Evolutionary conservation across 257 asterid genomes (phyloP).

Genomic region (Parsonsia alboflavescens): DNA sequence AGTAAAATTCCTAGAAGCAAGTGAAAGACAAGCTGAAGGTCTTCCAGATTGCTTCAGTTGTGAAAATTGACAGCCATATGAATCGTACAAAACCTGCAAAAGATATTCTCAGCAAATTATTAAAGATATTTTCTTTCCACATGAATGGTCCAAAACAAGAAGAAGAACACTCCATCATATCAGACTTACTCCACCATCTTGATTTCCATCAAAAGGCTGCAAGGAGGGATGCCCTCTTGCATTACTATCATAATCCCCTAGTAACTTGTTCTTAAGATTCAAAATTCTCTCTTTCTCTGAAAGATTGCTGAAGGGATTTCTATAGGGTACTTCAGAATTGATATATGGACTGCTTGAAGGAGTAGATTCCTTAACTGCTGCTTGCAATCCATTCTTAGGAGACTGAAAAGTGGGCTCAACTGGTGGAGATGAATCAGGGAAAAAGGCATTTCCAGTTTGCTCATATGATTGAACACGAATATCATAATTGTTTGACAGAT

Average conservation of each 20-base stretch:
- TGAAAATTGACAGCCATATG: slow-evolving; percentile 29
- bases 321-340: slow-evolving; percentile 24
- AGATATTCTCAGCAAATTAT: background rate
- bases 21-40: slow-evolving; percentile 25
- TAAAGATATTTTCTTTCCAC: background rate
- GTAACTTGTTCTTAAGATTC: slow-evolving; percentile 48
- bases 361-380: slow-evolving; percentile 17
- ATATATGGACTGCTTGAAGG: slow-evolving; percentile 12
- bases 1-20: slow-evolving; percentile 21
- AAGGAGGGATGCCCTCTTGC: slow-evolving; percentile 27
- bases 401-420: slow-evolving; percentile 20
- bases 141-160: background rate
- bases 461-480: slow-evolving; percentile 16
- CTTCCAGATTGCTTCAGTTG: slow-evolving; percentile 26
- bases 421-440: slow-evolving; percentile 19
- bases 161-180: background rate
- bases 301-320: slow-evolving; percentile 40
- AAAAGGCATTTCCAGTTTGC: slow-evolving; percentile 31
- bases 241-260: slow-evolving; percentile 45
- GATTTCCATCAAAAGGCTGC: slow-evolving; percentile 28
- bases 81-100: slow-evolving; percentile 34
- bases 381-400: slow-evolving; percentile 2
- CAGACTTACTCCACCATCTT: slow-evolving; percentile 44
- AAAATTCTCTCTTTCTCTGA: slow-evolving; percentile 47
- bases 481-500: slow-evolving; percentile 29